Conservation (phyloP, 208 protist genomes). For the Trypanosoma conorhini region DNA sequence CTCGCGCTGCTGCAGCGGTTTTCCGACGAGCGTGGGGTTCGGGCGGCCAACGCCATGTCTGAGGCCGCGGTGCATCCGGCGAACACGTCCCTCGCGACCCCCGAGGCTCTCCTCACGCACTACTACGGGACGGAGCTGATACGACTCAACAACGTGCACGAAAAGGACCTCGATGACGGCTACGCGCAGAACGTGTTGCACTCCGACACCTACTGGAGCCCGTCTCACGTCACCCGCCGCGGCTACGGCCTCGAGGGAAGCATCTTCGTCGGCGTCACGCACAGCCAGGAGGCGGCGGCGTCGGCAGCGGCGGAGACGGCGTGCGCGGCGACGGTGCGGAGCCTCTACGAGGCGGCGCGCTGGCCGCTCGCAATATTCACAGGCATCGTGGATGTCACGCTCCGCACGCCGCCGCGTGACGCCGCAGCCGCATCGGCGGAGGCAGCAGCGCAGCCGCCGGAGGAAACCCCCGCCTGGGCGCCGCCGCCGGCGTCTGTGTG, state of each 20-base stretch:
- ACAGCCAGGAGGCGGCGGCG: background rate
- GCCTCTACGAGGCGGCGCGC: slow-evolving; percentile 11
- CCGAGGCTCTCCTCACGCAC: background rate
- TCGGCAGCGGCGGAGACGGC: background rate
- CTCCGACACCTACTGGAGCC: slow-evolving; percentile 18
- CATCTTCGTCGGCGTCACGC: slow-evolving; percentile 21
- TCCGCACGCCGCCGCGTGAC: background rate
- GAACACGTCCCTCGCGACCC: background rate
- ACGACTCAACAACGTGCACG: slow-evolving; percentile 8
- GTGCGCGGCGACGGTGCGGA: slow-evolving; percentile 19
- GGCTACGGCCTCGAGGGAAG: slow-evolving; percentile 29
- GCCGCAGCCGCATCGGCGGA: too few relatives aligned
- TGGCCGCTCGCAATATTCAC: slow-evolving; percentile 25
- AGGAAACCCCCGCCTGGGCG: slow-evolving; percentile 8
- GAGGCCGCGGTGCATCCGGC: background rate
- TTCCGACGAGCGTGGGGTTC: background rate
- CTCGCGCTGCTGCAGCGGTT: slow-evolving; percentile 6
- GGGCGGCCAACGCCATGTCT: background rate
- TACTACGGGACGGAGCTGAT: slow-evolving; percentile 18
- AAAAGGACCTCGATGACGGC: slow-evolving; percentile 8
- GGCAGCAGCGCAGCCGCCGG: background rate
- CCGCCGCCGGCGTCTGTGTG: slow-evolving; percentile 9
- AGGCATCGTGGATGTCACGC: slow-evolving; percentile 20
- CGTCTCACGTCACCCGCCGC: slow-evolving; percentile 12
- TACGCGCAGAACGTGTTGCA: slow-evolving; percentile 1